These are phyloP conservation scores for Clavaria fumosa DNA, from an alignment of 768 basidiomycete species.

Conservation along the genomic window DNA sequence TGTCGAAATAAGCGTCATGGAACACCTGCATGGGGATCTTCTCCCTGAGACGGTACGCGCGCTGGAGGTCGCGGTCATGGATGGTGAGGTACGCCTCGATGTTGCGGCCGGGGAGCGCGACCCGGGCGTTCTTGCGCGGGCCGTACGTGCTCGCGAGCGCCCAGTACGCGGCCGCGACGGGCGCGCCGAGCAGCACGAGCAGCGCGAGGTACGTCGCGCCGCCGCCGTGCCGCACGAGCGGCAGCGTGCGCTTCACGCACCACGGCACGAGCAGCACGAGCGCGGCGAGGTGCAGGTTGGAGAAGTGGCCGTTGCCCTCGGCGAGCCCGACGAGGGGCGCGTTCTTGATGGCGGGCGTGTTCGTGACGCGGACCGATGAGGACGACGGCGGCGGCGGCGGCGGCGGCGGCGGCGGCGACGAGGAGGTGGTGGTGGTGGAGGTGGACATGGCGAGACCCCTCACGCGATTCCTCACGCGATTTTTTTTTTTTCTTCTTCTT, in stretches of 20 bases:
- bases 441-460: too few relatives aligned
- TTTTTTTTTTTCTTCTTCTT: too few relatives aligned
- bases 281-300: constrained; percentile 62
- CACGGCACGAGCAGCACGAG: constrained; percentile 72
- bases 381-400: too few relatives aligned
- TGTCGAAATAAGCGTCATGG: constrained; percentile 95
- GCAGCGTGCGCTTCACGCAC: constrained; percentile 66
- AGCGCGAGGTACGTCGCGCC: constrained; percentile 80
- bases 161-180: constrained; percentile 82
- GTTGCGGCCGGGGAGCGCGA: constrained; percentile 67
- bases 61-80: constrained; percentile 69
- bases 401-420: too few relatives aligned
- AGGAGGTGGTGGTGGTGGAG: too few relatives aligned
- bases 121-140: constrained; percentile 68
- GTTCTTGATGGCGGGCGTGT: constrained; percentile 67
- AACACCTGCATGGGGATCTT: constrained; percentile 98
- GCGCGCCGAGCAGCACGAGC: constrained; percentile 55
- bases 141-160: constrained; percentile 72
- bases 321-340: constrained; percentile 69
- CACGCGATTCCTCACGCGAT: too few relatives aligned
- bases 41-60: constrained; percentile 62
- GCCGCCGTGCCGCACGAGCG: constrained; percentile 71
- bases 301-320: constrained; percentile 78
- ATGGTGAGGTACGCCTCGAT: constrained; percentile 87
- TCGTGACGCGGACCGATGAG: constrained; percentile 42